phyloP scores from a whole-genome alignment of 495 filamentous ascomycete genomes.

The Penicillium manginii region DNA sequence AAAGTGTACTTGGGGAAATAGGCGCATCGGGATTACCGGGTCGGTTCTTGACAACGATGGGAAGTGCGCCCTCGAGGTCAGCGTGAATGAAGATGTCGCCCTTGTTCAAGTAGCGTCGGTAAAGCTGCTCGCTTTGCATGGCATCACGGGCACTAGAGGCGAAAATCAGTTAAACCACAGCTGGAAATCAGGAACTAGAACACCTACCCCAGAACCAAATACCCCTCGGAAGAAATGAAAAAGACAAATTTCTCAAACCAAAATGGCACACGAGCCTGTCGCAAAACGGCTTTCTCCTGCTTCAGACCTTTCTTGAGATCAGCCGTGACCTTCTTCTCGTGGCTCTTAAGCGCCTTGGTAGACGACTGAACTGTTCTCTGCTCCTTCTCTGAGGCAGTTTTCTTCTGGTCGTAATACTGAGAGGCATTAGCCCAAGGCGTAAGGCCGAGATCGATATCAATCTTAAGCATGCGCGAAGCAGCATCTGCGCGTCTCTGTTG shows the following conservation, averaged over 20 bases:
- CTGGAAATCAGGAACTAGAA: neutral
- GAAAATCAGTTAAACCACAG: neutral
- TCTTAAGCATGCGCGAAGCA: conserved; percentile 49
- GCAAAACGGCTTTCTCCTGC: conserved; percentile 87
- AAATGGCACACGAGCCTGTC: conserved; percentile 76
- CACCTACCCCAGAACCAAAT: conserved; percentile 73
- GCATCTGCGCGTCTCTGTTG: conserved; percentile 38
- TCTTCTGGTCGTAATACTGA: conserved; percentile 90
- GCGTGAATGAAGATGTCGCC: conserved; percentile 93
- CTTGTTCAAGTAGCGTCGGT: conserved; percentile 79
- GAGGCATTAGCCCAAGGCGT: conserved; percentile 87
- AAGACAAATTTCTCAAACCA: conserved; percentile 98
- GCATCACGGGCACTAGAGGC: conserved; percentile 71
- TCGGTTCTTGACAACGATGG: conserved; percentile 85
- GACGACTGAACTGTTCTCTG: conserved; percentile 84
- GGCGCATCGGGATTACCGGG: conserved; percentile 73
- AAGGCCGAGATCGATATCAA: conserved; percentile 84
- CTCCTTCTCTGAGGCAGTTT: conserved; percentile 78
- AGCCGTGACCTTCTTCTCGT: conserved; percentile 81
- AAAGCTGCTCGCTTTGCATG: conserved; percentile 90
- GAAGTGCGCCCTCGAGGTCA: conserved; percentile 81
- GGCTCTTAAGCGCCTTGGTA: conserved; percentile 81
- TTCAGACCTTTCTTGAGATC: conserved; percentile 87
- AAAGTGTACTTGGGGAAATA: conserved; percentile 87
- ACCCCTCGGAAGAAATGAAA: conserved; percentile 95